Evolutionary conservation across 192 early-diverging fungal species (phyloP).

Genomic region (Chytriomyces hyalinus): DNA sequence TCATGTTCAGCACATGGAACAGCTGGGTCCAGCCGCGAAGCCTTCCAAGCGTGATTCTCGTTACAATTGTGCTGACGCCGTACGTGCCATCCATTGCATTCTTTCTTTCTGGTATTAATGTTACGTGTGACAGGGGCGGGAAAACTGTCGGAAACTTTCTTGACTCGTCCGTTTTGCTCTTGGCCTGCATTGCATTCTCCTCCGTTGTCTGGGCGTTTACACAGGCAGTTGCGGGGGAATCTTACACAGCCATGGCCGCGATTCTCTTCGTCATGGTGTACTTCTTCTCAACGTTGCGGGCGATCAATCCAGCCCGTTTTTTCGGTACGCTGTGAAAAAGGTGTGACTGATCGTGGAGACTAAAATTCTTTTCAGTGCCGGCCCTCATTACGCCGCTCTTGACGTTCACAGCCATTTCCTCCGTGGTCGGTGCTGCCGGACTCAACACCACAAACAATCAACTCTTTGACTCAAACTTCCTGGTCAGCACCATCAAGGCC

Average conservation of each 20-base stretch:
- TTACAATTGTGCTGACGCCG: not conserved
- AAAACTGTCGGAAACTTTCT: constrained; percentile 37
- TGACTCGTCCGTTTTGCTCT: constrained; percentile 6
- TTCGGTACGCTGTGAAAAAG: constrained; percentile 11
- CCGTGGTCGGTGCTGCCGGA: constrained; percentile 10
- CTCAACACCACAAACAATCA: constrained; percentile 1
- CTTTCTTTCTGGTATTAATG: not conserved
- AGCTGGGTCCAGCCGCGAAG: constrained; percentile 9
- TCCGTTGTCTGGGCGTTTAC: constrained; percentile 22
- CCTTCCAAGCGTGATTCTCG: constrained; percentile 3
- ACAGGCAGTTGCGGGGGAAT: constrained; percentile 2
- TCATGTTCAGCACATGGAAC: constrained; percentile 7
- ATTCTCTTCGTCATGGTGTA: constrained; percentile 32
- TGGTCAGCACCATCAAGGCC: not conserved
- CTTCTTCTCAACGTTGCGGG: constrained; percentile 24
- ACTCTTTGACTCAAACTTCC: constrained; percentile 15
- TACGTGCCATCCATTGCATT: not conserved
- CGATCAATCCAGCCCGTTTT: constrained; percentile 25
- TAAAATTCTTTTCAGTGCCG: constrained; percentile 1
- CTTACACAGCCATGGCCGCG: constrained; percentile 23
- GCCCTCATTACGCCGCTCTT: constrained; percentile 20
- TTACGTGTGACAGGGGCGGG: not conserved
- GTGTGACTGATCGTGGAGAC: not conserved
- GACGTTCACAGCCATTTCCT: constrained; percentile 12
- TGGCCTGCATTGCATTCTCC: not conserved